Conservation (phyloP, 1,139 yeast species). For the Geotrichum fermentans region DNA sequence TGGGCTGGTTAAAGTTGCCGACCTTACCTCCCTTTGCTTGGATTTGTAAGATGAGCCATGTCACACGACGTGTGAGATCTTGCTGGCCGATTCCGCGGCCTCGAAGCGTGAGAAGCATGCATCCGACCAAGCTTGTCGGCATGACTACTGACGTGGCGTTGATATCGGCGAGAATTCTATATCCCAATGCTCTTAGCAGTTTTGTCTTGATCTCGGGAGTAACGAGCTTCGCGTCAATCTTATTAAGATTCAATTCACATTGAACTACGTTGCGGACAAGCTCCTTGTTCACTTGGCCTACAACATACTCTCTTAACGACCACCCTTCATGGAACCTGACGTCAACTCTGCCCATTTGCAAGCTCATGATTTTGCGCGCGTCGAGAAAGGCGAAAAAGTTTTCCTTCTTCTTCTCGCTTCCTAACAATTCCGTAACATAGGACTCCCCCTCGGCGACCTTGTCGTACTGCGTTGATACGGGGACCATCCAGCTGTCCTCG, state of each 20-base stretch:
- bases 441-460: constrained; percentile 64
- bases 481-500: constrained; percentile 49
- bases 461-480: constrained; percentile 60
- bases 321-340: constrained; percentile 42
- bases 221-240: constrained; percentile 15
- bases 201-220: constrained; percentile 27
- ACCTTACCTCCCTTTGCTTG: constrained; percentile 40
- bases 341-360: constrained; percentile 42
- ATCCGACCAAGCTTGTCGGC: constrained; percentile 44
- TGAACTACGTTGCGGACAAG: constrained; percentile 13
- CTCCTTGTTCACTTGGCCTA: constrained; percentile 33
- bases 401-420: constrained; percentile 51
- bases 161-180: constrained; percentile 40
- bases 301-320: constrained; percentile 37
- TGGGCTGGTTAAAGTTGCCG: constrained; percentile 35
- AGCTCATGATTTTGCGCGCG: constrained; percentile 36
- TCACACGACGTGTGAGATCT: constrained; percentile 37
- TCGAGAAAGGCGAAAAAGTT: constrained; percentile 37
- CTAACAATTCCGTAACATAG: constrained; percentile 56
- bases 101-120: constrained; percentile 40
- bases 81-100: constrained; percentile 39
- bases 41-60: constrained; percentile 38
- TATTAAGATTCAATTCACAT: constrained; percentile 18
- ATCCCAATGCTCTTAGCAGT: constrained; percentile 40
- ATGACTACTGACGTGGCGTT: constrained; percentile 42